Conservation (phyloP, 441 rosid genomes). For the Brassica hybrid region DNA sequence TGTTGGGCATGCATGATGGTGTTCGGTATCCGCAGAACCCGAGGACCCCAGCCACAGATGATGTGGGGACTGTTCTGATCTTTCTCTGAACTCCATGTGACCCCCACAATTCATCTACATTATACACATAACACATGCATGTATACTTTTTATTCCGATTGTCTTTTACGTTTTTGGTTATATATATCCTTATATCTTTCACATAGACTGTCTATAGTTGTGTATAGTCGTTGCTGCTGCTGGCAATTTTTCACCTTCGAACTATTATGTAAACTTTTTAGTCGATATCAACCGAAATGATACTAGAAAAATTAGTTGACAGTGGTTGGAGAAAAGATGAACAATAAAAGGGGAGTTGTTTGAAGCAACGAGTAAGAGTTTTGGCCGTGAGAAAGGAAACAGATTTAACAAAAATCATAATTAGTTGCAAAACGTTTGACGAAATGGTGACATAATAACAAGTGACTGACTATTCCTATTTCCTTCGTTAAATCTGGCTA, state of each 20-base stretch:
- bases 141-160: conserved; percentile 1
- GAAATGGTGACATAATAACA: conserved; percentile 15
- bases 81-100: conserved; percentile 48
- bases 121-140: not conserved
- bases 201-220: not conserved
- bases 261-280: conserved; percentile 6
- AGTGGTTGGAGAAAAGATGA: conserved; percentile 3
- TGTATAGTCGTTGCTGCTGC: conserved; percentile 6
- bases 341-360: conserved; percentile 8
- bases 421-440: conserved; percentile 3
- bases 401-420: not conserved
- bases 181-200: conserved; percentile 12
- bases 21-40: conserved; percentile 53
- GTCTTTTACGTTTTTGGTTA: conserved; percentile 3
- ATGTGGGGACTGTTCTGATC: conserved; percentile 46
- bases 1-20: conserved; percentile 76
- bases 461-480: not conserved
- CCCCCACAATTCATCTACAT: conserved; percentile 35
- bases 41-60: conserved; percentile 43
- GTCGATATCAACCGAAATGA: not conserved
- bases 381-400: conserved; percentile 10
- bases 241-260: conserved; percentile 4
- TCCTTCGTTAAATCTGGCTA: not conserved
- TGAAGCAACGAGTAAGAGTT: conserved; percentile 12
- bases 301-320: not conserved